Base-by-base conservation (phyloP, 768 basidiomycete species). In the Leccinum arenicola region DNA sequence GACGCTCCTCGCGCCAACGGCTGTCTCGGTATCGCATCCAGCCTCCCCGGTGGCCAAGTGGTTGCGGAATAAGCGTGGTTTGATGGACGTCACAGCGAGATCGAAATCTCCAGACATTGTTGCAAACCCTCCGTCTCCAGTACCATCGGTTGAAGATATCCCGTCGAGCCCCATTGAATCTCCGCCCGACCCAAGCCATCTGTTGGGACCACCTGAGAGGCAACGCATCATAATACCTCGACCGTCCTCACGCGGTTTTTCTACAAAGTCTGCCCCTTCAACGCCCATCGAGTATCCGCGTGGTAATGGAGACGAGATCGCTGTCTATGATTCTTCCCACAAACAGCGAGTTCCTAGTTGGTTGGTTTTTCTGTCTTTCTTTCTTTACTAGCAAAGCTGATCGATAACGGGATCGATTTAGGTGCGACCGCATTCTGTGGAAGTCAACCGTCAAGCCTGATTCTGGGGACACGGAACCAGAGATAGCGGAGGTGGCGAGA, bases 401-500 rank as follows among this genome's bases (percentile, higher is more conserved):
- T 58, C 59, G 27, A 69, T 51, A 43, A 12, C 36, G 35, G 48
- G 38, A 35, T 23, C n/a, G 5, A 40, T 59, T 7, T 54, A 90
- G 89, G 89, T 93, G 91, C 66, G 91, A 93, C 69, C 84, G 91
- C 19, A 89, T 93, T 49, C 73, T 93, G 5, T 93, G 86, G 85
- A 93, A 91, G 71, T 80, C 88, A 6, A 91, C 87, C 1, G 78
- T 89, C 25, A 67, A 75, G 31, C 80, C 80, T 15, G 78, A 78
- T 12, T 72, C 75, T 1, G 75, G 79, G 25, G 70, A 74, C 9
- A 79, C 77, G 36, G 75, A 74, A 15, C 76, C 79, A 10, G 73
- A 74, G n/a, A 33, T 69, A 52, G 66, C 68, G 38, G 64, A 68
- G 47, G 49, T 67, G 53, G 52, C 67, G 48, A 68, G 76, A 38